Conservation (phyloP, 2,329 filamentous ascomycete genomes). For the Fusarium buharicum region DNA sequence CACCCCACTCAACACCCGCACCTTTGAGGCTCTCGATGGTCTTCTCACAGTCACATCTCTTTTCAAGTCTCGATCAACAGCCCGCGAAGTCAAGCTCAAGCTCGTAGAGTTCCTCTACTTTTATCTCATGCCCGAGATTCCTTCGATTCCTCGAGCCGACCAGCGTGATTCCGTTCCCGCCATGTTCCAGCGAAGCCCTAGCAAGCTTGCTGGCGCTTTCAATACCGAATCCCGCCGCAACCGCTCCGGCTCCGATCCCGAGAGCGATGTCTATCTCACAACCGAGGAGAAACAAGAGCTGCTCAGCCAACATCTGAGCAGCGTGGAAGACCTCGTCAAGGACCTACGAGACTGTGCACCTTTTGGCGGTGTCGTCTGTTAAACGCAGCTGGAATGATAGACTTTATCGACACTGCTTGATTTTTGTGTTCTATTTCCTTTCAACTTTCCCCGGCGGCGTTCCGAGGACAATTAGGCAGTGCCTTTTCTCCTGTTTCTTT, state of each 20-base stretch:
- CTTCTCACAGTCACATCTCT: slow-evolving; percentile 90
- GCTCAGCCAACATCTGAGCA: slow-evolving; percentile 80
- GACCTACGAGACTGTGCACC: slow-evolving; percentile 83
- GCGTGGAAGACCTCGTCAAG: slow-evolving; percentile 84
- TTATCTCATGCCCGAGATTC: slow-evolving; percentile 94
- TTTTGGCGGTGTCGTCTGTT: slow-evolving; percentile 71
- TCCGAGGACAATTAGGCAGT: slow-evolving; percentile 27
- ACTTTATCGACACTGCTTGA: background rate
- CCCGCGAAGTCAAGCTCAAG: slow-evolving; percentile 90
- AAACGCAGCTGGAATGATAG: slow-evolving; percentile 2
- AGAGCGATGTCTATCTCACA: slow-evolving; percentile 60
- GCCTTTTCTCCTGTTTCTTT: slow-evolving; percentile 24
- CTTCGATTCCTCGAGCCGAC: slow-evolving; percentile 63
- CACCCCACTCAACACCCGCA: slow-evolving; percentile 85
- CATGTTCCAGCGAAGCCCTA: slow-evolving; percentile 73
- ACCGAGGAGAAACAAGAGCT: slow-evolving; percentile 86
- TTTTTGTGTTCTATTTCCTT: slow-evolving; percentile 7
- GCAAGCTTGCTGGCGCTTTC: slow-evolving; percentile 72
- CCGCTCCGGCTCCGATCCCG: slow-evolving; percentile 50
- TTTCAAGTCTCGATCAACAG: slow-evolving; percentile 88
- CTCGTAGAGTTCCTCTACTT: slow-evolving; percentile 98
- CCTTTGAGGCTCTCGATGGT: slow-evolving; percentile 92
- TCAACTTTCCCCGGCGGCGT: slow-evolving; percentile 23
- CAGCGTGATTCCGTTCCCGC: slow-evolving; percentile 58
- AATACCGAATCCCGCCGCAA: slow-evolving; percentile 48